Base-by-base conservation (phyloP, 2,329 filamentous ascomycete species). In the Chaetomiaceae sp. region DNA sequence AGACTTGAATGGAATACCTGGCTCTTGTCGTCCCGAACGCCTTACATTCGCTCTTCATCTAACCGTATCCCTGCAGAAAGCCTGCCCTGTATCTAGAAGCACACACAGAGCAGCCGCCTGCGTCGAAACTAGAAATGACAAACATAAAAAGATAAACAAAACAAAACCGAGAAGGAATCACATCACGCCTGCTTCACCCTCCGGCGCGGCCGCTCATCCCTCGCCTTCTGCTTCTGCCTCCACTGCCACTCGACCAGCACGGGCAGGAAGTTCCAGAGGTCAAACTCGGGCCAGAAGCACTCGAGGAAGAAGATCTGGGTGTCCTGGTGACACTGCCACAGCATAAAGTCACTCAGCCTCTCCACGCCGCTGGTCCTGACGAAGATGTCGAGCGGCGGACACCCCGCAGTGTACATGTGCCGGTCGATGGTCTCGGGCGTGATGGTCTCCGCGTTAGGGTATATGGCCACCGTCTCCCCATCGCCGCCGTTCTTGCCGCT, bases 311-410 rank as follows among this genome's bases (percentile, higher is more conserved):
- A 89, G 57, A 99, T 86, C 54, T 95, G 87, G 0, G 93, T 96
- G 57, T 92, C 78, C 64, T 96, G 82, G 65, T 97, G 91, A 62
- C 89, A 93, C 70, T 99, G 93, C 93, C 93, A 99, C 30, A 99
- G 82, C 91, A 99, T 93, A 63, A 97, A 99, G 67, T 99, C 93
- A 65, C 90, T 96, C 53, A 99, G 74, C 43, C 93, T 81, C 68
- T 91, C 86, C 13, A 99, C 93, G 23, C 91, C 92, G 56, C 90
- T 96, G 4, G 93, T 99, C 44, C 93, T 83, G 44, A 99, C 79
- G 48, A 99, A 83, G 12, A 99, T 78, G 64, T 99, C 93, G 37
- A 97, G 73, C 1, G 93, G 93, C 14, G 93, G 93, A 55, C 87
- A 85, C 47, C 83, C 82, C 43, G 86, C 81, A 4, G 92, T 97